Percentiles rank a stretch among this genome's conserved stretches.
Evolutionary conservation across 306 rosid species (phyloP).

Genomic region (Mucuna pruriens): DNA sequence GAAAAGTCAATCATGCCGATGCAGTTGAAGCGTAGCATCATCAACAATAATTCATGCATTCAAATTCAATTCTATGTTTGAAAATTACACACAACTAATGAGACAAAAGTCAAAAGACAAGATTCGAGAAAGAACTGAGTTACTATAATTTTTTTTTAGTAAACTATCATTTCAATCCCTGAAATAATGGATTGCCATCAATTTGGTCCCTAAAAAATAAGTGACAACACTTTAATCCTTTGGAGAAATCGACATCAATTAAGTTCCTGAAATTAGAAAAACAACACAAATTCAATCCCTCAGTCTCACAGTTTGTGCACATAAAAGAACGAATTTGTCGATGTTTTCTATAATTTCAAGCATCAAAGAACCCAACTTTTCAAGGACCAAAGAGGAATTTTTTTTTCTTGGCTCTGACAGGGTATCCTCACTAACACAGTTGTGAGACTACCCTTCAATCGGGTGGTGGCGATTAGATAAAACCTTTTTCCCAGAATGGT

Average conservation of each 20-base stretch:
- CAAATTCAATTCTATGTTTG: slow-evolving; percentile 4
- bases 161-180: not conserved
- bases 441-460: not conserved
- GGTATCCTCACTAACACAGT: not conserved
- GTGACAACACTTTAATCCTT: not conserved
- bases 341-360: no score
- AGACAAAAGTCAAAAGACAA: slow-evolving; percentile 9
- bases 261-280: not conserved
- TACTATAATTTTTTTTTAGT: not conserved
- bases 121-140: slow-evolving; percentile 1
- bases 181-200: not conserved
- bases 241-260: not conserved
- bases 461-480: not conserved
- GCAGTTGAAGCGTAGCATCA: slow-evolving; percentile 5
- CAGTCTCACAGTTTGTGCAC: not conserved
- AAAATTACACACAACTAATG: slow-evolving; percentile 9
- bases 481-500: not conserved
- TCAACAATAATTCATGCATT: slow-evolving; percentile 6
- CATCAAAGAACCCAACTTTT: no score
- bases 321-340: not conserved
- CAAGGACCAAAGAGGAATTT: not conserved
- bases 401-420: not conserved
- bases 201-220: not conserved
- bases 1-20: not conserved
- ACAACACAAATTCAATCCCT: not conserved